phyloP scores from a whole-genome alignment of 176 grass and related monocot genomes.

The Oropetium thomaeum region DNA sequence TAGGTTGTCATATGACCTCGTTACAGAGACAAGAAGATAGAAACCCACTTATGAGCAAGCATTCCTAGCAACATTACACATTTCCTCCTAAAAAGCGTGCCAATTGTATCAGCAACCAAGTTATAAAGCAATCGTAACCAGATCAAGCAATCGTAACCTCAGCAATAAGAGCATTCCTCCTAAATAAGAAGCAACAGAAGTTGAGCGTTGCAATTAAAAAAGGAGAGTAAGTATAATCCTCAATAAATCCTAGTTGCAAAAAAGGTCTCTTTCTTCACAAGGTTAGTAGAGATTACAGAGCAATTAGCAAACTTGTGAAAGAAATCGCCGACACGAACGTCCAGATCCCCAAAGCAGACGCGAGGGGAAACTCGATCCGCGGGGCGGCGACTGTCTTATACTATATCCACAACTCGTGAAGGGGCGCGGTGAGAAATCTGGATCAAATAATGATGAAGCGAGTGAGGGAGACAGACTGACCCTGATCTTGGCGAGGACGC shows the following conservation, averaged over 20 bases:
- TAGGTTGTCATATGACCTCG: not conserved
- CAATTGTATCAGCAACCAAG: not conserved
- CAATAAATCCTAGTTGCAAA: not conserved
- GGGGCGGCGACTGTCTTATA: not conserved
- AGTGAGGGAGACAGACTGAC: not conserved
- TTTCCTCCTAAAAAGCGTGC: not conserved
- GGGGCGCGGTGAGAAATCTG: not conserved
- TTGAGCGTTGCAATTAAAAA: not conserved
- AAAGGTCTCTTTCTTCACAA: not conserved
- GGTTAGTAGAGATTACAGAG: not conserved
- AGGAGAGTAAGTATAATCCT: not conserved
- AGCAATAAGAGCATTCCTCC: not conserved
- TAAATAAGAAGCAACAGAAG: not conserved
- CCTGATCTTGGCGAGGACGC: constrained; percentile 70
- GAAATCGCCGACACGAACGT: not conserved
- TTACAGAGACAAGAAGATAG: not conserved
- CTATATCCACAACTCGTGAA: not conserved
- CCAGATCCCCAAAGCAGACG: constrained; percentile 16
- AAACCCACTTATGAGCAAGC: not conserved
- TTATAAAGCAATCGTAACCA: not conserved
- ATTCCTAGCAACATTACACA: not conserved
- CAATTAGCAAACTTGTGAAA: not conserved
- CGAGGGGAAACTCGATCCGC: constrained; percentile 17
- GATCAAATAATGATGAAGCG: not conserved
- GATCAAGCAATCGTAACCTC: not conserved